These are phyloP conservation scores for Leccinum fallax DNA, from an alignment of 1,284 basidiomycete species.

Conservation along the genomic window DNA sequence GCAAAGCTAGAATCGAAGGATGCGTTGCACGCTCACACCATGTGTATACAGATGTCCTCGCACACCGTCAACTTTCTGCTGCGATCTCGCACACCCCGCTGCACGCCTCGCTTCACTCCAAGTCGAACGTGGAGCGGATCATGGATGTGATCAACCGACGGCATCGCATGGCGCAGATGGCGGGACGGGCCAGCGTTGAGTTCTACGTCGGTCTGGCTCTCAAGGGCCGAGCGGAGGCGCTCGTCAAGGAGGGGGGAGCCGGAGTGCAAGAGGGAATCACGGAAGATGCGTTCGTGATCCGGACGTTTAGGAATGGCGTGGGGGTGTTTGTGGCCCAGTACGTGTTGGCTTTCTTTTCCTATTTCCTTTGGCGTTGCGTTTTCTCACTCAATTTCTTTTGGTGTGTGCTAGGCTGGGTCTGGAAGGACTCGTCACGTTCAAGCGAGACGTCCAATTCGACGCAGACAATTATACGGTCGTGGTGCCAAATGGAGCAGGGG, in stretches of 20 bases:
- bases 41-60: conserved; percentile 73
- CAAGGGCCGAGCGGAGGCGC: conserved; percentile 65
- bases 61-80: conserved; percentile 91
- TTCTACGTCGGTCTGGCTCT: conserved; percentile 96
- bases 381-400: not conserved
- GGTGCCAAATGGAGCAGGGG: conserved; percentile 47
- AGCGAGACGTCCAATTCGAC: conserved; percentile 86
- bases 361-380: not conserved
- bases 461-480: conserved; percentile 88
- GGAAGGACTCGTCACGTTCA: not conserved
- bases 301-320: conserved; percentile 93
- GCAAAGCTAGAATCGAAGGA: not conserved
- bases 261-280: conserved; percentile 43
- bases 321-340: conserved; percentile 95
- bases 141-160: conserved; percentile 89
- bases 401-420: not conserved
- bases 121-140: conserved; percentile 86
- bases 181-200: conserved; percentile 92
- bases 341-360: conserved; percentile 33
- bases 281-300: conserved; percentile 95
- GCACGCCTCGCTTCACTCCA: conserved; percentile 87
- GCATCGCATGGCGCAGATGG: conserved; percentile 97
- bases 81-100: conserved; percentile 86
- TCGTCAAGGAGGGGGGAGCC: conserved; percentile 16
- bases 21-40: not conserved